These are phyloP conservation scores for Orobanche coerulescens DNA, from an alignment of 257 asterid genomes.

Conservation along the genomic window DNA sequence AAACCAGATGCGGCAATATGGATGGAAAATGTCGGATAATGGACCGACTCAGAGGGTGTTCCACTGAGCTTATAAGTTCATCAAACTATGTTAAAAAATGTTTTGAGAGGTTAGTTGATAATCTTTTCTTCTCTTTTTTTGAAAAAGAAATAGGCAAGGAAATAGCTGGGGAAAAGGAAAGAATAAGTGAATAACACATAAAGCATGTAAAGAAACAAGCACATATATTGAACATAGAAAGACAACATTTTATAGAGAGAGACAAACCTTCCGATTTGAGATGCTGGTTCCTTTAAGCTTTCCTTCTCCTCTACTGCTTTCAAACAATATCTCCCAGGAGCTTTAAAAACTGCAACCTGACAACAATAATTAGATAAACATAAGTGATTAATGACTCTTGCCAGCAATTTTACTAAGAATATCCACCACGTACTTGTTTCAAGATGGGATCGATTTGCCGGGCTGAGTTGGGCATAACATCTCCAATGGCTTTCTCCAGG, in stretches of 20 bases:
- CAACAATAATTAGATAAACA: constrained; percentile 22
- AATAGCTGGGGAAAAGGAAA: neutral
- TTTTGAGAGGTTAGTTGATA: too few species aligned
- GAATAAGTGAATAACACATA: neutral
- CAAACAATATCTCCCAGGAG: constrained; percentile 82
- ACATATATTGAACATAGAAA: neutral
- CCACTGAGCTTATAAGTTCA: too few species aligned
- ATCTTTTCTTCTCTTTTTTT: neutral
- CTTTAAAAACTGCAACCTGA: constrained; percentile 69
- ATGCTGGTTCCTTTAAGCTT: constrained; percentile 44
- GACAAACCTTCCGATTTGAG: constrained; percentile 65
- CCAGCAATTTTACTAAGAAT: constrained; percentile 13
- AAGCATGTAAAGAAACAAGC: constrained; percentile 7
- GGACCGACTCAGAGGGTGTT: too few species aligned
- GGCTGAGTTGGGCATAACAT: constrained; percentile 56
- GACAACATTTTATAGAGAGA: constrained; percentile 17
- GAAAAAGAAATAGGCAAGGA: neutral
- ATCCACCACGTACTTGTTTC: constrained; percentile 56
- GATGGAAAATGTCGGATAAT: constrained; percentile 8
- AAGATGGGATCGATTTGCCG: constrained; percentile 72
- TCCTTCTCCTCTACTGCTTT: constrained; percentile 64
- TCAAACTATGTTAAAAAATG: too few species aligned
- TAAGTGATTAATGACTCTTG: constrained; percentile 6
- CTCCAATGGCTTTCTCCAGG: constrained; percentile 87
- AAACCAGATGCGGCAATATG: neutral